Base-by-base conservation (phyloP, 768 basidiomycete genomes). In the Serendipita vermifera region DNA sequence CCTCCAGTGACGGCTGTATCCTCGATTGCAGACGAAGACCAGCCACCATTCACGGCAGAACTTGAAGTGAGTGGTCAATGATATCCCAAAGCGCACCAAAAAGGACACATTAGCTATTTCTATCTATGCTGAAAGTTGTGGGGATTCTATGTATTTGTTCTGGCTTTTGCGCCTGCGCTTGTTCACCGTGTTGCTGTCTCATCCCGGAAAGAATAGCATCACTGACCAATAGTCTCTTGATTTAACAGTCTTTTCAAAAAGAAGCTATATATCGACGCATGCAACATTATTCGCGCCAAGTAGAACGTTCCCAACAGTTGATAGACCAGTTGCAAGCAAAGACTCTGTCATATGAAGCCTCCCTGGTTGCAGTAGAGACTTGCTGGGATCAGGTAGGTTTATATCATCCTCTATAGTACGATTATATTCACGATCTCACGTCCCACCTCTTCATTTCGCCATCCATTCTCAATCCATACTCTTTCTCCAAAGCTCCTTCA, bases 231-330 rank as follows among this genome's bases (percentile, higher is more conserved):
- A 56, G 54, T 55, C 62, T 32, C 56, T 40, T 54, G 33, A 56
- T 43, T 57, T 58, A 61, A 24, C 61, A 90, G 87, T 72, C 77
- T n/a, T 90, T 87, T 67, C 79, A 85, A 59, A 90, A 91, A 68
- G 86, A 87, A 62, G 88, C 88, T 38, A 81, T 91, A 51, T 90
- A 80, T 68, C 77, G 88, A 36, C 75, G 85, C 58, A 89, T 91
- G 87, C 81, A 75, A 63, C 79, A 88, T 63, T 89, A 90, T 67
- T 79, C 81, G 56, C 77, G 85, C 59, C 82, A 87, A 71, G 73
- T 81, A 67, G 79, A 83, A 60, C 77, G 84, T 39, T 77, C 77
- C 59, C 74, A 78, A 64, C 66, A 70, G 62, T 77, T 77, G 56
- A 78, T 87, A 54, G 73, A 74, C 40, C 77, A 82, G 60, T 66